These are phyloP conservation scores for Aspergillus terreus DNA, from an alignment of 2,329 filamentous ascomycete genomes.

Conservation along the genomic window DNA sequence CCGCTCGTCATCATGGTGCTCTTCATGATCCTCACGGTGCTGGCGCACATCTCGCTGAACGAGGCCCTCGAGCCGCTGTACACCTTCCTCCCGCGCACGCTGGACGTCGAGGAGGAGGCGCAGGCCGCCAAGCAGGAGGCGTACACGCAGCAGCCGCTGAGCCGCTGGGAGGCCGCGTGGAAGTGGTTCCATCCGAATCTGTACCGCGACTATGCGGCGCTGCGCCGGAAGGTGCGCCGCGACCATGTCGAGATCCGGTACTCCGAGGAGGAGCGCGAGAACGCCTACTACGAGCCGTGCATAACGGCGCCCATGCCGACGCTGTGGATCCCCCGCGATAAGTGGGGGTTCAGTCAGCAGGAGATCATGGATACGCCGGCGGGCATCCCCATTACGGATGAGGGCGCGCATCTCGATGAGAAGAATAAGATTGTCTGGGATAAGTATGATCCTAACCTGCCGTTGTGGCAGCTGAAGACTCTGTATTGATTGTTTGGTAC, in stretches of 20 bases:
- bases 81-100: conserved; percentile 69
- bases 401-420: conserved; percentile 65
- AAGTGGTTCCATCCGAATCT: conserved; percentile 66
- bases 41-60: conserved; percentile 64
- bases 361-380: conserved; percentile 70
- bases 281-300: conserved; percentile 72
- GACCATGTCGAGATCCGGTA: conserved; percentile 57
- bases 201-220: conserved; percentile 68
- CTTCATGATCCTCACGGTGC: conserved; percentile 68
- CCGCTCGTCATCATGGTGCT: conserved; percentile 73
- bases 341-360: conserved; percentile 68
- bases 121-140: conserved; percentile 36
- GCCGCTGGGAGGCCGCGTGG: conserved; percentile 22
- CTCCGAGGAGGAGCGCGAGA: conserved; percentile 55
- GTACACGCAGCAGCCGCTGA: neutral
- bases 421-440: conserved; percentile 65
- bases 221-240: conserved; percentile 66
- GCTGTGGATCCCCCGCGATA: conserved; percentile 78
- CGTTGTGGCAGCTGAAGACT: conserved; percentile 53
- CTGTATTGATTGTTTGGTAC: conserved; percentile 38
- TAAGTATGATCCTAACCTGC: conserved; percentile 53
- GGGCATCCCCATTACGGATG: conserved; percentile 75
- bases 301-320: conserved; percentile 60
- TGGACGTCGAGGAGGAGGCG: conserved; percentile 54
- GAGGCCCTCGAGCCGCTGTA: conserved; percentile 43